Percentiles rank a stretch among this genome's conserved stretches.
Conservation (phyloP, 192 early-diverging fungal species). For the Coemansia sp. region DNA sequence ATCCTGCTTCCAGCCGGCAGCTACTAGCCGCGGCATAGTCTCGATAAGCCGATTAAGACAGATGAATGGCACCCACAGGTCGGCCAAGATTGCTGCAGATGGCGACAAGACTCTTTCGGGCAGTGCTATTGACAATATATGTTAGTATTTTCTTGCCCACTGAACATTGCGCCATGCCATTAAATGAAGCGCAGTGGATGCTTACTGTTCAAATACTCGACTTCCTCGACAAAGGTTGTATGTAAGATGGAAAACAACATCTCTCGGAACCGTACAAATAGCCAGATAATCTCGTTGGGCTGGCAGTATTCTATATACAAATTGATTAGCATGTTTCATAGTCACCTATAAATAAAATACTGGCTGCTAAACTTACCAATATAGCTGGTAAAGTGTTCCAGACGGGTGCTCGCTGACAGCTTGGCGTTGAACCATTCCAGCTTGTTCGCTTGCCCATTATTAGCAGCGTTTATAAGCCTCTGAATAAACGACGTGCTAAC, state of each 20-base stretch:
- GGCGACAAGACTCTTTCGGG: slow-evolving; percentile 44
- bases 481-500: slow-evolving; percentile 26
- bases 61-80: slow-evolving; percentile 27
- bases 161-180: neutral
- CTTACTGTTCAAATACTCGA: slow-evolving; percentile 46
- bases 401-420: slow-evolving; percentile 4
- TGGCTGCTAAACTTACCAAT: slow-evolving; percentile 16
- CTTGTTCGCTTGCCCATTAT: slow-evolving; percentile 3
- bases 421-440: slow-evolving; percentile 40
- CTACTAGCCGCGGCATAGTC: slow-evolving; percentile 30
- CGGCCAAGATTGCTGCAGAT: slow-evolving; percentile 2
- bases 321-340: neutral
- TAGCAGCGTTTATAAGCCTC: slow-evolving; percentile 12
- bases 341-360: neutral
- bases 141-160: neutral
- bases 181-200: neutral
- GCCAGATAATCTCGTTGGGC: slow-evolving; percentile 41
- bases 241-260: slow-evolving; percentile 30
- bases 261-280: slow-evolving; percentile 30
- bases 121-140: slow-evolving; percentile 15
- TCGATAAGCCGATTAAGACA: slow-evolving; percentile 31
- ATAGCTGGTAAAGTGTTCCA: slow-evolving; percentile 19
- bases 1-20: slow-evolving; percentile 32
- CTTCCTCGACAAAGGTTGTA: slow-evolving; percentile 19
- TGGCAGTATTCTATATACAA: slow-evolving; percentile 19